These are phyloP conservation scores for Fraxinus excelsior DNA, from an alignment of 257 asterid genomes.

Conservation along the genomic window DNA sequence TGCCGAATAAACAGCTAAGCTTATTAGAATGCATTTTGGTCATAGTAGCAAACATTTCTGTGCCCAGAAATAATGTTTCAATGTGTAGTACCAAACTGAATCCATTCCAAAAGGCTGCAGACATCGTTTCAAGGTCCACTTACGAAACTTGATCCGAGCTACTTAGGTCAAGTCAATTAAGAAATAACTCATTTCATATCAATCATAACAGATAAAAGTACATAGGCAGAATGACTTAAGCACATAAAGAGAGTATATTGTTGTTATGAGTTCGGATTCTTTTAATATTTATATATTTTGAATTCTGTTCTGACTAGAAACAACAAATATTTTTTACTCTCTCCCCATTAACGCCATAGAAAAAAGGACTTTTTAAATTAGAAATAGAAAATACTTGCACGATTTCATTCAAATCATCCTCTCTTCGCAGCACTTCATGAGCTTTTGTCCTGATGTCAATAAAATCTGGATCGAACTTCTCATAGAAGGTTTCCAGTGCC, in stretches of 20 bases:
- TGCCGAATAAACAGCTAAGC: neutral
- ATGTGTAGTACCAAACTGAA: neutral
- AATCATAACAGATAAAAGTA: neutral
- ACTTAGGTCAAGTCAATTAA: neutral
- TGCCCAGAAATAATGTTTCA: neutral
- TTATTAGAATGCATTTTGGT: neutral
- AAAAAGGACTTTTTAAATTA: neutral
- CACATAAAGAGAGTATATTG: neutral
- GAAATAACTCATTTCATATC: neutral
- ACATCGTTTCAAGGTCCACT: neutral
- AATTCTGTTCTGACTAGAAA: constrained; percentile 7
- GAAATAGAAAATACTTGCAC: constrained; percentile 41
- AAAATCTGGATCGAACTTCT: constrained; percentile 93
- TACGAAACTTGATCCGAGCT: neutral
- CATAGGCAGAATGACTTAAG: neutral
- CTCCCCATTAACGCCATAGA: neutral
- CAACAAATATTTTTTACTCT: neutral
- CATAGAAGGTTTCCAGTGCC: constrained; percentile 97
- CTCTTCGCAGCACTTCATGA: constrained; percentile 98
- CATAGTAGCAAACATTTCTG: neutral
- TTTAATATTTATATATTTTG: neutral
- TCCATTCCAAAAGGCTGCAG: neutral
- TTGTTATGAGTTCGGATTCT: neutral
- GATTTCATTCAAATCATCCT: constrained; percentile 83
- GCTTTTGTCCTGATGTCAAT: constrained; percentile 96